Evolutionary conservation across 139 green algal genomes (phyloP).

Genomic region (Nannochloris sp.): DNA sequence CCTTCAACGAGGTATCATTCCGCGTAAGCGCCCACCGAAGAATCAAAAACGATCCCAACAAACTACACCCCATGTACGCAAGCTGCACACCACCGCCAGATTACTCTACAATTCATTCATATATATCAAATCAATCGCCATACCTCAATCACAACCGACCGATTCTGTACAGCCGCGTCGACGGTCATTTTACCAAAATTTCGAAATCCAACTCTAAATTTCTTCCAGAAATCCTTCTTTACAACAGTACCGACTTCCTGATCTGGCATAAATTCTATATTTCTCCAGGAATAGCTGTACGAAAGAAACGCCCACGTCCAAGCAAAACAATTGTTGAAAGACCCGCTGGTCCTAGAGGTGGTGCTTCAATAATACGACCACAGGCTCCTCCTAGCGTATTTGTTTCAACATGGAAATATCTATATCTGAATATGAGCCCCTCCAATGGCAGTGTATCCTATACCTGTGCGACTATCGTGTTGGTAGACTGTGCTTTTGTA

Average conservation of each 20-base stretch:
- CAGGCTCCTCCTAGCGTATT: too few species aligned
- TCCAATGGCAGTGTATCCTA: too few species aligned
- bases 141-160: slow-evolving; percentile 11
- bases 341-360: too few species aligned
- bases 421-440: too few species aligned
- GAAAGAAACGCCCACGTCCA: too few species aligned
- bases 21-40: slow-evolving; percentile 33
- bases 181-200: slow-evolving; percentile 16
- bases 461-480: too few species aligned
- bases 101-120: neutral
- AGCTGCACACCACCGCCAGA: slow-evolving; percentile 15
- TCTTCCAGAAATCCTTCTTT: slow-evolving; percentile 17
- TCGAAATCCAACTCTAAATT: slow-evolving; percentile 8
- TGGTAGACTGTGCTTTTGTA: too few species aligned
- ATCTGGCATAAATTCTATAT: neutral
- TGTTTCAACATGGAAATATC: too few species aligned
- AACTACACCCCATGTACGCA: slow-evolving; percentile 26
- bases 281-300: too few species aligned
- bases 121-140: neutral
- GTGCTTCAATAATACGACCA: too few species aligned
- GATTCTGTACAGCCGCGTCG: slow-evolving; percentile 4
- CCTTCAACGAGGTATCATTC: slow-evolving; percentile 26
- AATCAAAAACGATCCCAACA: slow-evolving; percentile 32
- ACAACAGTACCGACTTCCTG: neutral
- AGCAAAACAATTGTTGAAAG: too few species aligned